Base-by-base conservation (phyloP, 2,329 filamentous ascomycete species). In the Exserohilum rostratum region DNA sequence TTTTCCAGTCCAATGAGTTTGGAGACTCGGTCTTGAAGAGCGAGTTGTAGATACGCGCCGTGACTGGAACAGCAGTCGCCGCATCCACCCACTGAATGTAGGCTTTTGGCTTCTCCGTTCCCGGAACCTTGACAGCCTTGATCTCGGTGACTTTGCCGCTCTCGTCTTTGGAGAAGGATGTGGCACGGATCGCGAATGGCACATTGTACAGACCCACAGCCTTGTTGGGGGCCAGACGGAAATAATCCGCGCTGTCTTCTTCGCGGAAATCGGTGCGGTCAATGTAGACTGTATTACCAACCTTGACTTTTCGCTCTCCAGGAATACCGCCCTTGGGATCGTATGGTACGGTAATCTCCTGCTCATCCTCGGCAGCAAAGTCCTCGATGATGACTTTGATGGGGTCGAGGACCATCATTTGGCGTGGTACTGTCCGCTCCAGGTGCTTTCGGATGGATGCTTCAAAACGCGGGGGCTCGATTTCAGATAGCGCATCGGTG, bases 1-100 rank as follows among this genome's bases (percentile, higher is more conserved):
- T 87, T 69, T 82, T 81, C 80, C 80, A 82, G 65, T 82, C 79
- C 3, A 88, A 87, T 10, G 87, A 84, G 34, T 88, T 87, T 2
- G 93, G 93, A 68, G 95, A 89, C 43, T 93, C 88, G 3, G 88
- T 91, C 74, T 91, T 92, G 84, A 97, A 97, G 0, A 98, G 83
- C 3, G 86, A 81, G 72, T 91, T 90, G 78, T 95, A 88, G 43
- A 95, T 82, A 55, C 93, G 89, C 11, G 88, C 87, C 50, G 79
- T 81, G 55, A 87, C 78, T 3, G 84, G 84, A 34, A 83, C 82
- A 62, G 86, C 86, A 12, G 82, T 82, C 0, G 88, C 84, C 1
- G 85, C 85, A 5, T 87, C 86, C 5, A 96, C 90, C 93, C 93
- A 97, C 71, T 96, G 92, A 72, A 97, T 96, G 70, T 81, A 84